These are phyloP conservation scores for Phytophthora fragariae DNA, from an alignment of 352 stramenopile species.

Conservation along the genomic window DNA sequence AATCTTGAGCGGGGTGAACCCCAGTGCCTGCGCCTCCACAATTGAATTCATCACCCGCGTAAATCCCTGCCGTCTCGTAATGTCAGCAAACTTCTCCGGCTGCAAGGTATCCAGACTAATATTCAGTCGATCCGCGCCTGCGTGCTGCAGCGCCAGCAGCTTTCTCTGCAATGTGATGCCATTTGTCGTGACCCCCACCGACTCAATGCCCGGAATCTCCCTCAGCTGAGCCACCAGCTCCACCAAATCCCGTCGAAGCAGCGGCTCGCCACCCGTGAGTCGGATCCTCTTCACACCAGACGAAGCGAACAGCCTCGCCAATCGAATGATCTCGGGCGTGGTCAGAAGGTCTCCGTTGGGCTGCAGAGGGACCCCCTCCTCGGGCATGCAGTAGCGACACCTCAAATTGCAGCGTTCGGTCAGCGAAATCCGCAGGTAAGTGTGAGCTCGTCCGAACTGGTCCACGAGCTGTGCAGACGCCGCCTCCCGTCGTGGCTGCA, in stretches of 20 bases:
- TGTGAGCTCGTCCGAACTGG: constrained; percentile 91
- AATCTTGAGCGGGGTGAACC: constrained; percentile 92
- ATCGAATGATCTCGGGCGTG: constrained; percentile 91
- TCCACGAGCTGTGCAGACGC: constrained; percentile 66
- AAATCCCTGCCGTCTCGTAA: constrained; percentile 94
- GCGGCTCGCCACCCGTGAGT: constrained; percentile 95
- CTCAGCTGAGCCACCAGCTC: constrained; percentile 59
- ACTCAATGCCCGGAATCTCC: constrained; percentile 74
- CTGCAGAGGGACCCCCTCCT: constrained; percentile 92
- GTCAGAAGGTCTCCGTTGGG: constrained; percentile 81
- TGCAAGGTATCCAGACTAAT: constrained; percentile 97
- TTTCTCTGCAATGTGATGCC: constrained; percentile 92
- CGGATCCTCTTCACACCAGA: constrained; percentile 94
- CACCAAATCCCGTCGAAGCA: constrained; percentile 67
- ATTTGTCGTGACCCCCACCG: constrained; percentile 97
- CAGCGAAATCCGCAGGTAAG: constrained; percentile 96
- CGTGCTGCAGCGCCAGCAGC: constrained; percentile 77
- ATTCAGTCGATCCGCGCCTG: constrained; percentile 93
- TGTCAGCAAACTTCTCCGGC: constrained; percentile 90
- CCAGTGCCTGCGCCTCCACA: constrained; percentile 61
- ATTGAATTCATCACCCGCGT: constrained; percentile 88
- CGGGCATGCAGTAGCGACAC: constrained; percentile 98
- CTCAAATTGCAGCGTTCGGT: constrained; percentile 97
- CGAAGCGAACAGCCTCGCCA: constrained; percentile 90
- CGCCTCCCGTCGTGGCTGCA: constrained; percentile 25